Evolutionary conservation across 176 grass and related monocot genomes (phyloP).

Genomic region (Aegilops sharonensis): DNA sequence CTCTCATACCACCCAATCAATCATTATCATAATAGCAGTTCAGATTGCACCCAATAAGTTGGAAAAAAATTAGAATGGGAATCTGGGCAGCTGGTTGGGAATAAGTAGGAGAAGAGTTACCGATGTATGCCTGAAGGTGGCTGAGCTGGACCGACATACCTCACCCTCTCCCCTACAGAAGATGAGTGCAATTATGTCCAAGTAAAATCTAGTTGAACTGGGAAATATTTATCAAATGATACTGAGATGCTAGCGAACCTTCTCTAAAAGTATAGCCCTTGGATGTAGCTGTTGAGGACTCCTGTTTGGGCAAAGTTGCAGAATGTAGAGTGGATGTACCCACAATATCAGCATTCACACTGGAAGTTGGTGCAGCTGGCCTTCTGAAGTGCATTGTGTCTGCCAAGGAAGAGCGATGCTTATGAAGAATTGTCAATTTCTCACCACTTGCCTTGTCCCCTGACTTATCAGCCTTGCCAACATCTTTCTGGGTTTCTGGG

Average conservation of each 20-base stretch:
- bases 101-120: constrained; percentile 35
- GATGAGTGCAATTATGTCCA: constrained; percentile 1
- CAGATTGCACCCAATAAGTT: background rate
- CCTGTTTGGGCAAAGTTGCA: constrained; percentile 80
- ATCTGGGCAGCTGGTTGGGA: background rate
- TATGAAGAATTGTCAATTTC: constrained; percentile 60
- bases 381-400: constrained; percentile 69
- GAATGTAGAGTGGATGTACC: constrained; percentile 81
- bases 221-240: constrained; percentile 5
- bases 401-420: constrained; percentile 57
- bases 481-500: constrained; percentile 72
- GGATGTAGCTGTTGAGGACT: constrained; percentile 86
- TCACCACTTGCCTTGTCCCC: constrained; percentile 46
- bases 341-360: constrained; percentile 95
- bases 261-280: constrained; percentile 96
- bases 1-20: background rate
- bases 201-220: constrained; percentile 20
- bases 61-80: constrained; percentile 26
- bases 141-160: constrained; percentile 62
- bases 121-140: constrained; percentile 47
- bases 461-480: constrained; percentile 53
- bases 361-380: constrained; percentile 71
- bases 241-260: constrained; percentile 43
- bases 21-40: background rate
- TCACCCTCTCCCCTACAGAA: constrained; percentile 86